Evolutionary conservation across 2,329 filamentous ascomycete genomes (phyloP), one percentile per base, ranked within the genome.

Genomic region (Aspergillus terreus): DNA sequence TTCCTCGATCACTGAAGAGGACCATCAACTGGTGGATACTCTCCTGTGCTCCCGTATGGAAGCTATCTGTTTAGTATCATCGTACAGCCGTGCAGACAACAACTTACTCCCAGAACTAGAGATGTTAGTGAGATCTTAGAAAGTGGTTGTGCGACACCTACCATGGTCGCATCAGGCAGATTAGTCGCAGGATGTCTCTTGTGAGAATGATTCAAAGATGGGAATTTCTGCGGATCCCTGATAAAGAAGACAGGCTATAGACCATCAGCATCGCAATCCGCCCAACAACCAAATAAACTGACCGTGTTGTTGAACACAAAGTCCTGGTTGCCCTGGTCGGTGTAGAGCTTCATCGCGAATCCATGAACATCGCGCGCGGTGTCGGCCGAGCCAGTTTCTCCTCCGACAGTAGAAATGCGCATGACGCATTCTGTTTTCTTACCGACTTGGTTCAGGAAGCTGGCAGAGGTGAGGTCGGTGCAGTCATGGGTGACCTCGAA

Each of bases 291-390:
- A 17, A 10, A 2, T 12, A 21, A 17, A 42, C 40, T 12, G 19
- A 42, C 40, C 11, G 40, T 88, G 58, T 89, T 84, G 71, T 90
- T 90, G 32, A 85, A 85, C 2, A 88, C 83, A 27, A 88, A 76
- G 56, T 90, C 86, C 82, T 84, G 88, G 59, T 87, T 89, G 11
- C 86, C 87, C 62, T 90, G 86, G 1, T 87, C 74, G 0, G 87
- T 90, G 65, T 90, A 90, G 59, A 87, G 83, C 68, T 88, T 88
- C 58, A 87, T 71, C 0, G 88, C 87, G 54, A 90, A 92, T 1
- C 88, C 87, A 27, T 87, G 81, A 1, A 90, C 85, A 74, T 92
- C 87, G 19, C 88, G 81, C 1, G 90, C 87, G 0, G 86, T 90
- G 63, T 92, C 88, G 4, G 87, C 85, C 44, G 83, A 87, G 12